Evolutionary conservation across 148 eudicot genomes (phyloP), one percentile per base, ranked within the genome.

Genomic region (Dianthus caryophyllus): DNA sequence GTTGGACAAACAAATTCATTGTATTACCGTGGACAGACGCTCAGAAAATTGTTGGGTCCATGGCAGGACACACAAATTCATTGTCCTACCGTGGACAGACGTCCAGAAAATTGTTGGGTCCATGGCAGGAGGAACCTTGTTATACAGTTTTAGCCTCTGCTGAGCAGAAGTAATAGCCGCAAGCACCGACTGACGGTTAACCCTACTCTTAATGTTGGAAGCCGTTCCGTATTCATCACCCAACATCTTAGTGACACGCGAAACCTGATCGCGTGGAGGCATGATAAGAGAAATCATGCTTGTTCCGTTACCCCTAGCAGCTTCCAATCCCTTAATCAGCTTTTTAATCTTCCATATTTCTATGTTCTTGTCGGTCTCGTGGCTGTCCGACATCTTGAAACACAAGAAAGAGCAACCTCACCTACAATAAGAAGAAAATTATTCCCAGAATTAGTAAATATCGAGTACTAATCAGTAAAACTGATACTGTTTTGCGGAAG

Each of bases 161-260:
- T 73, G 76, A 0, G 76, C 76, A 73, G 76, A 73, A 30, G 76
- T 73, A 73, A 73, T 73, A 65, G 76, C 76, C 38, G 65, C 76
- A 24, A 73, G 65, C 54, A 73, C 76, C 56, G 76, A 73, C 33
- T 73, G 76, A 65, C 76, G 76, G 38, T 73, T 73, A 17, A 73
- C 76, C 66, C 76, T 66, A 38, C 76, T 73, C 66, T 73, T 73
- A 57, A 73, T 73, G 71, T 73, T 73, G 39, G 76, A 73, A 47
- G 76, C 76, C 13, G 76, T 73, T 48, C 76, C 76, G n/a, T 73
- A 73, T 38, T 73, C 76, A 66, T 73, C 76, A 24, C 76, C 76
- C 71, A 73, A 65, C 76, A 73, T 73, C 70, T 73, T 73, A 58
- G 76, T 73, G 27, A 73, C 76, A 29, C 76, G 49, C 33, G 76